phyloP scores from a whole-genome alignment of 192 early-diverging fungal genomes.

The Chytriomyces sp. region DNA sequence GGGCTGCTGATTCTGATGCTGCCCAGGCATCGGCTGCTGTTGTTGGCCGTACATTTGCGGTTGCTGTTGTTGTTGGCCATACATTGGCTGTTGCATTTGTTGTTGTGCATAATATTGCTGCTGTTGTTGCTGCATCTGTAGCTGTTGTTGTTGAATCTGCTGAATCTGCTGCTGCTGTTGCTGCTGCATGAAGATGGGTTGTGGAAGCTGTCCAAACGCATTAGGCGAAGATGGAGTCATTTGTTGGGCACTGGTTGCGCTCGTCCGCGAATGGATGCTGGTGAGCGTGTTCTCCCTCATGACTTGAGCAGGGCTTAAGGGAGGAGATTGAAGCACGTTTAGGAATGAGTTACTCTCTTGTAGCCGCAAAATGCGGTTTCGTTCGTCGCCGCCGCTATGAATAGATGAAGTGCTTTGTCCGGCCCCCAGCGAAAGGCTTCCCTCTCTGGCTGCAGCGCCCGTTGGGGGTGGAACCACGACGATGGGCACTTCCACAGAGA shows the following conservation, averaged over 20 bases:
- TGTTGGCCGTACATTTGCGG: not conserved
- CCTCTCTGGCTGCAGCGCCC: not conserved
- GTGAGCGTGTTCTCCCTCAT: not conserved
- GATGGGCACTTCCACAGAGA: slow-evolving; percentile 30
- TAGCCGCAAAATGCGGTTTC: not conserved
- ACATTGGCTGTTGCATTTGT: not conserved
- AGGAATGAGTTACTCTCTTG: not conserved
- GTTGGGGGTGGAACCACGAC: slow-evolving; percentile 8
- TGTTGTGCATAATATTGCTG: not conserved
- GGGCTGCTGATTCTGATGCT: not conserved
- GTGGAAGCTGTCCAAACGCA: not conserved
- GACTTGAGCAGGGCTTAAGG: not conserved
- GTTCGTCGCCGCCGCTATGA: not conserved
- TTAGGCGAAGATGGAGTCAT: not conserved
- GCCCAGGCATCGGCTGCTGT: not conserved
- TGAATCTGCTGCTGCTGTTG: not conserved
- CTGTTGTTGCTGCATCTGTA: not conserved
- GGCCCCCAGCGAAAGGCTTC: not conserved
- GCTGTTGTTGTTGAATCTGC: not conserved
- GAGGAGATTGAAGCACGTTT: not conserved
- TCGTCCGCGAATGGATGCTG: no score
- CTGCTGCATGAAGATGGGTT: not conserved
- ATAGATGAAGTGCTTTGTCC: not conserved
- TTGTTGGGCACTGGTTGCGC: not conserved
- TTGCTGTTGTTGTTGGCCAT: no score